Conservation (phyloP, 305 asterid genomes). For the Ruellia speciosa region DNA sequence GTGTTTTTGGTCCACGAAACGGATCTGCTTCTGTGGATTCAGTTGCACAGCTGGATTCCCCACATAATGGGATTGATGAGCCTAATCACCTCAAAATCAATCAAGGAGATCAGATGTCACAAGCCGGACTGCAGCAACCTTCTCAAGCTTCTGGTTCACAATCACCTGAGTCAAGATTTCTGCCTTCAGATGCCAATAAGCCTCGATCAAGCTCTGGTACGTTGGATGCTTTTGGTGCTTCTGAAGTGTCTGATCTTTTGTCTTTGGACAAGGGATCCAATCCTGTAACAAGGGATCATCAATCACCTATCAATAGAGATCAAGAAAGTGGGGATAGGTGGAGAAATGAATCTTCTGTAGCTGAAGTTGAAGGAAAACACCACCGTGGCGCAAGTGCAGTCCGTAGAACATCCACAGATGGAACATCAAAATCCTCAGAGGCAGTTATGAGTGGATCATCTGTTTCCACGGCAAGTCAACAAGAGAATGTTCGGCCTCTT, state of each 20-base stretch:
- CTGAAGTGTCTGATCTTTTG: constrained; percentile 39
- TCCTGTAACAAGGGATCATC: constrained; percentile 20
- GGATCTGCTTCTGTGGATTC: constrained; percentile 70
- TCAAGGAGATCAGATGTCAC: constrained; percentile 58
- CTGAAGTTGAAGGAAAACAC: constrained; percentile 59
- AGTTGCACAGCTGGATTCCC: constrained; percentile 39
- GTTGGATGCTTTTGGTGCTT: constrained; percentile 49
- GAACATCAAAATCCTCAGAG: constrained; percentile 53
- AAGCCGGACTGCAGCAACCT: constrained; percentile 50
- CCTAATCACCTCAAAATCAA: constrained; percentile 57
- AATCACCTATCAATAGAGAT: constrained; percentile 13
- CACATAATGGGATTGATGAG: constrained; percentile 55
- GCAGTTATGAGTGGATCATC: constrained; percentile 51
- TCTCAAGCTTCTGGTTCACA: constrained; percentile 57
- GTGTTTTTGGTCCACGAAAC: constrained; percentile 54
- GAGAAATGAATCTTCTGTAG: constrained; percentile 53
- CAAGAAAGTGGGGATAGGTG: constrained; percentile 33
- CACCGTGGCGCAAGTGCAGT: constrained; percentile 46
- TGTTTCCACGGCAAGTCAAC: constrained; percentile 44
- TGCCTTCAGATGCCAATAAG: constrained; percentile 35
- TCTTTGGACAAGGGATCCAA: constrained; percentile 31
- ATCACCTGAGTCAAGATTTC: constrained; percentile 52
- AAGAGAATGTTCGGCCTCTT: constrained; percentile 82
- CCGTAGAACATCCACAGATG: constrained; percentile 55
- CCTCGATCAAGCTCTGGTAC: constrained; percentile 34